Evolutionary conservation across 805 yeast genomes (phyloP).

Genomic region (Starmera caribaea): DNA sequence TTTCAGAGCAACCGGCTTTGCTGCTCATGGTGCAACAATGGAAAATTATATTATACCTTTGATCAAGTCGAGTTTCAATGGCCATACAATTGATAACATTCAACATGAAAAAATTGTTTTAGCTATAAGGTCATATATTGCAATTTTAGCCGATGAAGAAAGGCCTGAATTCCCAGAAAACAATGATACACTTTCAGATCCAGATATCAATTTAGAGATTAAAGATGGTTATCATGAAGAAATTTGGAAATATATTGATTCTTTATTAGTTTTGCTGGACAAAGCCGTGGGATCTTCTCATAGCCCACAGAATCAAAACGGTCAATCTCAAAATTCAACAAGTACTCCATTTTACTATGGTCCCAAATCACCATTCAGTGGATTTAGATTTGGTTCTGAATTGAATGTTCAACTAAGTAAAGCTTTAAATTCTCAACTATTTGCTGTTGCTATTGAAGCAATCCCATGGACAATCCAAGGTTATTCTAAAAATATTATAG

Average conservation of each 20-base stretch:
- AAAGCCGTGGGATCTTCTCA: slow-evolving; percentile 40
- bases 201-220: slow-evolving; percentile 21
- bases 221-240: slow-evolving; percentile 52
- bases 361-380: slow-evolving; percentile 24
- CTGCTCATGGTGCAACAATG: slow-evolving; percentile 67
- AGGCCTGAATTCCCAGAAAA: slow-evolving; percentile 68
- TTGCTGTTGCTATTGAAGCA: slow-evolving; percentile 60
- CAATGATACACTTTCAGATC: slow-evolving; percentile 22
- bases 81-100: slow-evolving; percentile 46
- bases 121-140: slow-evolving; percentile 60
- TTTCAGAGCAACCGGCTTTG: slow-evolving; percentile 68
- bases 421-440: slow-evolving; percentile 43
- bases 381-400: slow-evolving; percentile 33
- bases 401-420: slow-evolving; percentile 24
- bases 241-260: slow-evolving; percentile 47
- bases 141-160: slow-evolving; percentile 58
- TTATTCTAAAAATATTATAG: slow-evolving; percentile 58
- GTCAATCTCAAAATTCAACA: slow-evolving; percentile 24
- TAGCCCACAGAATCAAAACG: slow-evolving; percentile 25
- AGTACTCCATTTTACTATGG: slow-evolving; percentile 25
- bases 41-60: slow-evolving; percentile 72
- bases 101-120: slow-evolving; percentile 64
- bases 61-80: slow-evolving; percentile 51
- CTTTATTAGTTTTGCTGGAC: slow-evolving; percentile 52
- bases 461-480: slow-evolving; percentile 63